Evolutionary conservation across 768 basidiomycete species (phyloP), one percentile per base, ranked within the genome.

Genomic region (Rhizopogon roseolus): DNA sequence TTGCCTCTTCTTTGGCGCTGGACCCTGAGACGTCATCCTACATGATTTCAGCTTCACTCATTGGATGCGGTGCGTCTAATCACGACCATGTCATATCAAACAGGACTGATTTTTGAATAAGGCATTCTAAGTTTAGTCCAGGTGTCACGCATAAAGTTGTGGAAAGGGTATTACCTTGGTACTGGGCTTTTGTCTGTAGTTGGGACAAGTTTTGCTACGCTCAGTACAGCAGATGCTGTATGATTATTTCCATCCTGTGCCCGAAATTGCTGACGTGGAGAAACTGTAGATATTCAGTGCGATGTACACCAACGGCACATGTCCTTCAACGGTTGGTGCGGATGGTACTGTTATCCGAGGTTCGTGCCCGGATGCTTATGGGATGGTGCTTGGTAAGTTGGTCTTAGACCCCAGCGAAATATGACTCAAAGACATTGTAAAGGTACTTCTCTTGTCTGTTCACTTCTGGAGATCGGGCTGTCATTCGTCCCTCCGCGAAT

Each of bases 181-280:
- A 90, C 89, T n/a, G 91, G 91, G 0, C 69, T 93, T 17, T 75
- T 93, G 52, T 84, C 83, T 6, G 89, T 93, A 16, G 88, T 92
- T 5, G 91, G 90, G 16, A 89, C 86, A 1, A 87, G 85, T 61
- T 91, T 92, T 61, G 79, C 88, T 5, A 90, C 89, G 0, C 74
- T 93, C 11, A 85, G 84, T 43, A 88, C 87, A 1, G 89, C 85
- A 1, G 78, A 79, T 61, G 76, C 86, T 4, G 86, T 86, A 57
- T 2, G 82, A 69, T 3, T 11, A 32, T 29, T 5, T 9, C 41
- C 11, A 5, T 32, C 2, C 19, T 17, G 7, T 27, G 1, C 34
- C n/a, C 22, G 10, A 19, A 2, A 4, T 40, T 42, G 4, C 17
- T 40, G 13, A 19, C 16, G 17, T 5, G 40, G 9, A 11, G 36